These are phyloP conservation scores for Crithidia expoeki DNA, from an alignment of 208 protist species.

Conservation along the genomic window DNA sequence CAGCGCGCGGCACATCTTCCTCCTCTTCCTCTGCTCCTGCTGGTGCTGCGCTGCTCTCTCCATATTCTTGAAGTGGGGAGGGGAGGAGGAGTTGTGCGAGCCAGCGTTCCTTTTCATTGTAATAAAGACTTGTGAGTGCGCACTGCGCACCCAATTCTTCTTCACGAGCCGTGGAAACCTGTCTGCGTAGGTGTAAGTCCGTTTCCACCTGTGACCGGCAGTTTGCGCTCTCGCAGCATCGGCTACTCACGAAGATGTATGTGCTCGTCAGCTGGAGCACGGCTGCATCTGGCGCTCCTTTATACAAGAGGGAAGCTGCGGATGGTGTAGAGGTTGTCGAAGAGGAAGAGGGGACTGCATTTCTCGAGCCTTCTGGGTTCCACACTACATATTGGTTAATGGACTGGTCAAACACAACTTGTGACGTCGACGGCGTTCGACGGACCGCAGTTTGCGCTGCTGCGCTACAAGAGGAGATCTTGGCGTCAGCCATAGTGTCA, in stretches of 20 bases:
- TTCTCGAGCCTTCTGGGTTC: not conserved
- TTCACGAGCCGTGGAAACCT: not conserved
- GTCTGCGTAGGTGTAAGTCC: not conserved
- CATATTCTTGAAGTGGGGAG: not conserved
- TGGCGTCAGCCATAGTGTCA: too few relatives aligned
- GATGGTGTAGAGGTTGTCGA: not conserved
- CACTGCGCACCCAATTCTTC: not conserved
- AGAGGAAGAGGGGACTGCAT: too few relatives aligned
- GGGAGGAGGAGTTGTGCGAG: conserved; percentile 27
- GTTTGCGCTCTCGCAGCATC: not conserved
- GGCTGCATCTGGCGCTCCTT: not conserved
- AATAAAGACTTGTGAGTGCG: conserved; percentile 6
- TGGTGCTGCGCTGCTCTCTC: not conserved
- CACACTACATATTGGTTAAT: not conserved
- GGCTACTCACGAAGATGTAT: conserved; percentile 19
- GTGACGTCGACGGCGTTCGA: not conserved
- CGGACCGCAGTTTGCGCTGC: not conserved
- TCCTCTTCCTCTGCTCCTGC: not conserved
- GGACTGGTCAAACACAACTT: not conserved
- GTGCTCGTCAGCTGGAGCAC: conserved; percentile 32
- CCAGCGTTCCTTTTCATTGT: conserved; percentile 26
- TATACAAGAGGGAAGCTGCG: too few relatives aligned
- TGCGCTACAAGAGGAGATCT: too few relatives aligned
- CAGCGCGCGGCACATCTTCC: not conserved
- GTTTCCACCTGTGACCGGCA: not conserved